These are phyloP conservation scores for Trichoderma aggressivum DNA, from an alignment of 2,329 filamentous ascomycete genomes.

Conservation along the genomic window DNA sequence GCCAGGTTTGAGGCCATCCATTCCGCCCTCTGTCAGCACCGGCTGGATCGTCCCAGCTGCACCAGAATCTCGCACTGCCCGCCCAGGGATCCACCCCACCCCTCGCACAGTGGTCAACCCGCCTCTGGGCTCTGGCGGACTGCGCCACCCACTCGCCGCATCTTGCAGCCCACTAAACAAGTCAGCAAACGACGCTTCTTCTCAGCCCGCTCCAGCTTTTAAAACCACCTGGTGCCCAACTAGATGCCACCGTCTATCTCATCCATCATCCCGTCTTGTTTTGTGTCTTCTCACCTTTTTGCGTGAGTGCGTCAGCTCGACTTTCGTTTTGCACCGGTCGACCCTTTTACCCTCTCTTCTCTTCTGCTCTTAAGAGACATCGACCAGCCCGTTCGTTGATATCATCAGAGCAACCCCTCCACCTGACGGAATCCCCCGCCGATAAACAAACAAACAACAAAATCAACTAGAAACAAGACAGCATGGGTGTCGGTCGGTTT, in stretches of 20 bases:
- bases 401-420: background rate
- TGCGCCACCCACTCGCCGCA: conserved; percentile 19
- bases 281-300: background rate
- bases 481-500: conserved; percentile 68
- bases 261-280: conserved; percentile 8
- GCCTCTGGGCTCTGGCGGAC: background rate
- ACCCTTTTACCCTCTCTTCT: background rate
- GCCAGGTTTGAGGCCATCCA: background rate
- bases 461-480: conserved; percentile 19
- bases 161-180: conserved; percentile 6
- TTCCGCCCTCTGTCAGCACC: background rate
- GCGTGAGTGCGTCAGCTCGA: background rate
- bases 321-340: conserved; percentile 10
- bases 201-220: conserved; percentile 16
- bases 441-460: background rate
- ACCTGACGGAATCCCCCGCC: background rate
- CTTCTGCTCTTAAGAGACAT: background rate
- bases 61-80: conserved; percentile 14
- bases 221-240: conserved; percentile 18
- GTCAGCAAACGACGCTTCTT: conserved; percentile 6
- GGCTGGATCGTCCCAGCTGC: background rate
- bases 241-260: background rate
- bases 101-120: background rate
- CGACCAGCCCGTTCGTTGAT: conserved; percentile 7
- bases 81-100: background rate